Conservation (phyloP, 257 asterid genomes). For the Linderniella brevidens region DNA sequence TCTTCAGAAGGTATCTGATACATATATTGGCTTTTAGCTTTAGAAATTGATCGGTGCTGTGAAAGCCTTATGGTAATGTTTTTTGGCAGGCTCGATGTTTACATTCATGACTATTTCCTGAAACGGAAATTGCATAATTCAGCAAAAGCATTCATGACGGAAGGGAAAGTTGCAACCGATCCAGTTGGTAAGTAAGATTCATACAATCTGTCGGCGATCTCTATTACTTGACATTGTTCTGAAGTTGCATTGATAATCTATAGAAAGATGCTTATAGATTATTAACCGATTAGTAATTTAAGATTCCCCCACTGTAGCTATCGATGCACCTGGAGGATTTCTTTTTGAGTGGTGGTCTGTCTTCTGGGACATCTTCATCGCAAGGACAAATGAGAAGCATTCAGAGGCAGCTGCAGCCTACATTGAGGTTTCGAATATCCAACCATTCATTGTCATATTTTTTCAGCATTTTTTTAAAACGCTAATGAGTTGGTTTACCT, state of each 20-base stretch:
- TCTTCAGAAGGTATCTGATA: too few relatives aligned
- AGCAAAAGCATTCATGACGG: constrained; percentile 96
- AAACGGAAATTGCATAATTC: constrained; percentile 80
- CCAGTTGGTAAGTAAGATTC: constrained; percentile 64
- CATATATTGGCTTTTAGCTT: not conserved
- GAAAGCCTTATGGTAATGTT: not conserved
- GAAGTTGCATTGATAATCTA: constrained; percentile 1
- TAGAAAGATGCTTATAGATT: not conserved
- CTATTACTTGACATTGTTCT: not conserved
- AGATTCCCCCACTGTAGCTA: constrained; percentile 36
- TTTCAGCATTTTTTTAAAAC: constrained; percentile 5
- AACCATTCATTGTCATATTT: constrained; percentile 7
- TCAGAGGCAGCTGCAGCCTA: constrained; percentile 98
- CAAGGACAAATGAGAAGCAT: constrained; percentile 96
- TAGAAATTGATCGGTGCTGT: constrained; percentile 9
- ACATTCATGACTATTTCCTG: constrained; percentile 88
- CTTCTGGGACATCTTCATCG: constrained; percentile 97
- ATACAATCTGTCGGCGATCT: not conserved
- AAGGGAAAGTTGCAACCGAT: constrained; percentile 97
- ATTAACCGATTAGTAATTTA: constrained; percentile 2
- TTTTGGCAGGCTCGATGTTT: constrained; percentile 89
- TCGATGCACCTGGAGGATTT: constrained; percentile 99
- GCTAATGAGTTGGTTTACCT: constrained; percentile 3
- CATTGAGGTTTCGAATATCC: constrained; percentile 56
- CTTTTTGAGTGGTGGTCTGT: constrained; percentile 99